Evolutionary conservation across 148 eudicot species (phyloP), one percentile per base, ranked within the genome.

Genomic region (Pharnaceum exiguum): DNA sequence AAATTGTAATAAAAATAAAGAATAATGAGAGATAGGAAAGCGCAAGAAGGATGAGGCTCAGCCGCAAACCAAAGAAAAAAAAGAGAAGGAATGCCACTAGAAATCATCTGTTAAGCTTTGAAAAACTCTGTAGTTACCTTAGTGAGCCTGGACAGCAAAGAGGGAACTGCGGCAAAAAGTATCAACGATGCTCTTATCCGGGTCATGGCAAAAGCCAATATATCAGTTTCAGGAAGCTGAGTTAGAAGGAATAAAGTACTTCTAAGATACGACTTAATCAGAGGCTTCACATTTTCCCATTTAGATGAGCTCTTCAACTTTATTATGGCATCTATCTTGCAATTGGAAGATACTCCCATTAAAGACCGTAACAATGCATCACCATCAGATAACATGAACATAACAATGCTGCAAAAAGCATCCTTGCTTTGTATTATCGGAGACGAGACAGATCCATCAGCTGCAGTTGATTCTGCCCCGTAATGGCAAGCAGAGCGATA

Each of bases 401-500:
- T 59, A 36, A 89, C 23, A 59, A 80, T 75, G 49, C 67, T 63
- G 70, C 76, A 67, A 72, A 82, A 94, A 2, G 78, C 67, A 29
- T 82, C 85, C 47, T 76, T 69, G 65, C 74, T 63, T 50, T 81
- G 79, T 70, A 89, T 72, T 38, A 24, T 58, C 43, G 70, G 69
- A 46, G 51, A 47, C 7, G 70, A 46, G 27, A 19, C 44, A 59
- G 68, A 46, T 45, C 48, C 70, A 28, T 55, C 8, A 19, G 24
- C 36, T 9, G 71, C 60, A 54, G 53, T 54, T 40, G 86, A 81
- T 57, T 78, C 86, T 60, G 70, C 24, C 62, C 89, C 96, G 74
- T 77, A 86, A 26, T 80, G 99, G 74, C 95, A 89, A 32, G 95
- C 99, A 42, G 83, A 70, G 28, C 83, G 87, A 69, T 86, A 89